These are phyloP conservation scores for Naganishia kalamii DNA, from an alignment of 768 basidiomycete genomes.

Conservation along the genomic window DNA sequence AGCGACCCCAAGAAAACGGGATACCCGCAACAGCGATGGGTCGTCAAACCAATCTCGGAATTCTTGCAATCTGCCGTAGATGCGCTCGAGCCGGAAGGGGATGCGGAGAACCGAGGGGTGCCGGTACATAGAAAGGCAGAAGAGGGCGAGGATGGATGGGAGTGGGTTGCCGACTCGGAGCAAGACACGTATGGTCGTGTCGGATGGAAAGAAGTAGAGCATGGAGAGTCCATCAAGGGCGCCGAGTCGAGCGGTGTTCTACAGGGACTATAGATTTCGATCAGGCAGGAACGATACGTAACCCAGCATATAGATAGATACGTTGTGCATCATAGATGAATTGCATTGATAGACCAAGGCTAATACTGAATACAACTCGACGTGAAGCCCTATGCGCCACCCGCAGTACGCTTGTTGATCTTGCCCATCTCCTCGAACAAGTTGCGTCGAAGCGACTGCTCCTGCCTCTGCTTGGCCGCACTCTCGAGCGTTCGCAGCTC, in stretches of 20 bases:
- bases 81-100: slow-evolving; percentile 23
- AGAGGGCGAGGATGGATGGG: slow-evolving; percentile 18
- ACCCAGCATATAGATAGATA: slow-evolving; percentile 1
- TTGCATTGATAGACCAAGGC: no score
- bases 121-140: neutral
- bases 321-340: neutral
- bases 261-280: slow-evolving; percentile 21
- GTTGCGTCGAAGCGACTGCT: slow-evolving; percentile 12
- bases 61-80: slow-evolving; percentile 32
- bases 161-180: slow-evolving; percentile 18
- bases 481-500: slow-evolving; percentile 84
- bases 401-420: slow-evolving; percentile 4
- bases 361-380: neutral
- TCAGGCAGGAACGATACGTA: neutral
- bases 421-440: slow-evolving; percentile 15
- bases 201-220: slow-evolving; percentile 21
- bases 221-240: slow-evolving; percentile 15
- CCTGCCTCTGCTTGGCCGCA: neutral
- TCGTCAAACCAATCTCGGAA: slow-evolving; percentile 36
- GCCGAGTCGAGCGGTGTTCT: slow-evolving; percentile 12
- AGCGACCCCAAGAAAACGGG: neutral
- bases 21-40: slow-evolving; percentile 36
- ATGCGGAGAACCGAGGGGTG: neutral
- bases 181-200: slow-evolving; percentile 20
- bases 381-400: neutral